phyloP scores from a whole-genome alignment of 331 rosid species.

The Stylosanthes scabra region DNA sequence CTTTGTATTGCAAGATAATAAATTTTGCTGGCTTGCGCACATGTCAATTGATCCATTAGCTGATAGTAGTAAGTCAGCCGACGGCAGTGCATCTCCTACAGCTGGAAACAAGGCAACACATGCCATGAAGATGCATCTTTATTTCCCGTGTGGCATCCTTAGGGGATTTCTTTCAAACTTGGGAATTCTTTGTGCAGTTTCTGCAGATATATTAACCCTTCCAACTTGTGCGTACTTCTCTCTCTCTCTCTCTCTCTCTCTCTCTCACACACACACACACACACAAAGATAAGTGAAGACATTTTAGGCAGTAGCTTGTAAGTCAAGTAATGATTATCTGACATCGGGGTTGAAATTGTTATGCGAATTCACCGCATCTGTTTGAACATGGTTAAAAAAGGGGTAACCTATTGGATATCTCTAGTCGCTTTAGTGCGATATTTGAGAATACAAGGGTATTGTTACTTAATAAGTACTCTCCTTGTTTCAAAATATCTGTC shows the following conservation, averaged over 20 bases:
- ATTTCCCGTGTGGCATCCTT: slow-evolving; percentile 95
- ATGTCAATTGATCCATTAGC: slow-evolving; percentile 71
- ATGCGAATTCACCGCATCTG: slow-evolving; percentile 26
- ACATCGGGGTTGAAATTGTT: not conserved
- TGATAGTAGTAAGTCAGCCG: slow-evolving; percentile 57
- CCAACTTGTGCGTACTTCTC: slow-evolving; percentile 85
- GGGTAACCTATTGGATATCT: slow-evolving; percentile 10
- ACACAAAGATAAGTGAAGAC: not conserved
- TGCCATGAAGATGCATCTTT: slow-evolving; percentile 88
- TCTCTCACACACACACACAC: too few species aligned
- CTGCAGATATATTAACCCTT: slow-evolving; percentile 86
- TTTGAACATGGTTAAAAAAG: slow-evolving; percentile 11
- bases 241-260: not conserved
- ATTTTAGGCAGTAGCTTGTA: not conserved
- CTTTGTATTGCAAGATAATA: slow-evolving; percentile 94
- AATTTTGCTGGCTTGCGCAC: slow-evolving; percentile 82
- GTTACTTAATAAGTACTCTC: too few species aligned
- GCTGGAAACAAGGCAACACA: slow-evolving; percentile 71
- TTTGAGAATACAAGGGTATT: slow-evolving; percentile 23
- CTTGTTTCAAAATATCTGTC: not conserved
- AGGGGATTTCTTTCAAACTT: slow-evolving; percentile 96
- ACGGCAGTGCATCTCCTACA: slow-evolving; percentile 57
- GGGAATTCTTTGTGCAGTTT: slow-evolving; percentile 96
- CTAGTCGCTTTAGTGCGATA: not conserved
- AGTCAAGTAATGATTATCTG: slow-evolving; percentile 7